A percentile compares a stretch with the other conserved stretches of the same genome.
These are phyloP conservation scores for Neurospora tetraspora DNA, from an alignment of 495 filamentous ascomycete genomes.

Conservation along the genomic window DNA sequence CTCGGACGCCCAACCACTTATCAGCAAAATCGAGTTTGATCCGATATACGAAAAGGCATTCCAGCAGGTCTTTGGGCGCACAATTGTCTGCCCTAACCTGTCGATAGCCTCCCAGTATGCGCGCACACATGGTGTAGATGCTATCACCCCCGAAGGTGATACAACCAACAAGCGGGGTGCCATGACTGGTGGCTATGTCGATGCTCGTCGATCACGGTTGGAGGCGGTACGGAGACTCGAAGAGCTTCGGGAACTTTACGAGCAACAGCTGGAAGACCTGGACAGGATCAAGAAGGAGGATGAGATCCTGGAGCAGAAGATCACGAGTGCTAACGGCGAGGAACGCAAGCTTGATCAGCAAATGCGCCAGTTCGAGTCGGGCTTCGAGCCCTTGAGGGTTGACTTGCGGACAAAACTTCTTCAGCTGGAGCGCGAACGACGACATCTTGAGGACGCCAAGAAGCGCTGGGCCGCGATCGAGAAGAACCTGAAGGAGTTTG, in stretches of 20 bases:
- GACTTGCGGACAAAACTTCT: conserved; percentile 62
- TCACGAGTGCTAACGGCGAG: conserved; percentile 71
- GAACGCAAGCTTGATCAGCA: conserved; percentile 76
- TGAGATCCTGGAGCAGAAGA: conserved; percentile 71
- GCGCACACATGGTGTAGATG: conserved; percentile 78
- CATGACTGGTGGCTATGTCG: conserved; percentile 85
- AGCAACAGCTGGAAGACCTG: conserved; percentile 45
- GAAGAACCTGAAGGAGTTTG: conserved; percentile 60
- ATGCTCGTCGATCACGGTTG: conserved; percentile 70
- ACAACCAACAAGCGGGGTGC: conserved; percentile 88
- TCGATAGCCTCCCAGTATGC: conserved; percentile 80
- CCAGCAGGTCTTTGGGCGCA: conserved; percentile 89
- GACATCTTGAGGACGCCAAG: conserved; percentile 62
- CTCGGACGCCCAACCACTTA: conserved; percentile 75
- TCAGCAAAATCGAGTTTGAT: conserved; percentile 78
- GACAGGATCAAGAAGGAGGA: conserved; percentile 43
- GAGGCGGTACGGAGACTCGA: conserved; percentile 71
- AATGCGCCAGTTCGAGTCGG: conserved; percentile 65
- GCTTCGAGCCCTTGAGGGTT: conserved; percentile 66
- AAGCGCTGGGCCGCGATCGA: conserved; percentile 64
- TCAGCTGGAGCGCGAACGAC: conserved; percentile 62
- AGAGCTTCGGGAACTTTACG: conserved; percentile 64
- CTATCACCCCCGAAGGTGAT: conserved; percentile 91
- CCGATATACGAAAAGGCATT: conserved; percentile 72
- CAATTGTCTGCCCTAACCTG: conserved; percentile 85